A percentile compares a stretch with the other conserved stretches of the same genome.
phyloP scores from a whole-genome alignment of 2,329 filamentous ascomycete species.

The Blumeria hordei region DNA sequence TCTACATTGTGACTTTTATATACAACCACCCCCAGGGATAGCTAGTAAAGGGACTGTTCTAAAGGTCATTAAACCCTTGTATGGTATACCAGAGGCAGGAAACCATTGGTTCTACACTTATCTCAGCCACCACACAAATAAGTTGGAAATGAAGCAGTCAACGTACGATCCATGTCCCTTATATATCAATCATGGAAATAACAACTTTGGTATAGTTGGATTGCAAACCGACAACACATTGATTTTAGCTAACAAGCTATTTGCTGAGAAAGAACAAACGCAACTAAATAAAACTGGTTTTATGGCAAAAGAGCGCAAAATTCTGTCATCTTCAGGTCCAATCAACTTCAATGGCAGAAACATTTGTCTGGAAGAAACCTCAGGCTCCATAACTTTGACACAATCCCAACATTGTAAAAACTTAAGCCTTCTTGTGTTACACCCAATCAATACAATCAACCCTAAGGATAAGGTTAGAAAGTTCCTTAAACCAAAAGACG shows the following conservation, averaged over 20 bases:
- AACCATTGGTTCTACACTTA: not conserved
- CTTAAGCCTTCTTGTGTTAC: not conserved
- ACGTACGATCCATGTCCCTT: not conserved
- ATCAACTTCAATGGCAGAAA: conserved; percentile 1
- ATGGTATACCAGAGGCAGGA: not conserved
- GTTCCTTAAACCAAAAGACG: not conserved
- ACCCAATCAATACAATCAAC: not conserved
- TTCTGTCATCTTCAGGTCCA: not conserved
- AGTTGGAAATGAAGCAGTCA: not conserved
- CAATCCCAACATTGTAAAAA: not conserved
- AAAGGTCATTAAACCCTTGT: not conserved
- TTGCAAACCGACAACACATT: not conserved
- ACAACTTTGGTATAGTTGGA: not conserved
- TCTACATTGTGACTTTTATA: not conserved
- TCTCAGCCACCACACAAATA: not conserved
- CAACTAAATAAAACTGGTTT: not conserved
- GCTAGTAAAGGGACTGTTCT: not conserved
- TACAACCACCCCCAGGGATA: not conserved
- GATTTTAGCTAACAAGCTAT: not conserved
- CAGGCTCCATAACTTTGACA: not conserved
- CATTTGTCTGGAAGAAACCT: not conserved
- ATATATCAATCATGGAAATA: not conserved
- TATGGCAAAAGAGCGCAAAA: not conserved
- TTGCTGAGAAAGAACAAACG: not conserved
- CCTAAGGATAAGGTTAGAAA: not conserved